phyloP scores from a whole-genome alignment of 768 basidiomycete genomes.

The Pluteus cervinus region DNA sequence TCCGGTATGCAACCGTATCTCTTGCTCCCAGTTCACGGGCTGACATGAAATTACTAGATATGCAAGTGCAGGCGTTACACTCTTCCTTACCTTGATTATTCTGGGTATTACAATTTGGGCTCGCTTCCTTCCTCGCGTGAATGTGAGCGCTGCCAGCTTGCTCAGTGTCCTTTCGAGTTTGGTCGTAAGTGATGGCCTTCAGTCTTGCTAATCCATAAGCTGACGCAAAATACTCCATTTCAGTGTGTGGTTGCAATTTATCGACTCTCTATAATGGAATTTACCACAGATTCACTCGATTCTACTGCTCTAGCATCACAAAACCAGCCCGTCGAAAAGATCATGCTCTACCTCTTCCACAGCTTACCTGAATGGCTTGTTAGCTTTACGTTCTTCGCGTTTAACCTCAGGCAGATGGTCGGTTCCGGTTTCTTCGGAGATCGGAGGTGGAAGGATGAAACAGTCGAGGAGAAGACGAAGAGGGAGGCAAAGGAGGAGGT shows the following conservation, averaged over 20 bases:
- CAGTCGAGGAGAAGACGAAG: slow-evolving; percentile 15
- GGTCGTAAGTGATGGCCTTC: slow-evolving; percentile 23
- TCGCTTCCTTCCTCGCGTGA: slow-evolving; percentile 18
- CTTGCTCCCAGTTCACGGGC: too few relatives aligned
- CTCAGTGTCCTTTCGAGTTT: slow-evolving; percentile 17
- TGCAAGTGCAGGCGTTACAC: slow-evolving; percentile 12
- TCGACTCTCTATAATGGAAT: slow-evolving; percentile 33
- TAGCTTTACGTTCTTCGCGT: slow-evolving; percentile 18
- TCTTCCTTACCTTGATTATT: slow-evolving; percentile 8
- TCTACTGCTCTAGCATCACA: slow-evolving; percentile 23
- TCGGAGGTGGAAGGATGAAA: slow-evolving; percentile 23
- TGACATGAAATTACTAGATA: slow-evolving; percentile 12
- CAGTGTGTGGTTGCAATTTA: slow-evolving; percentile 30
- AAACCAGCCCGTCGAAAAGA: slow-evolving; percentile 24
- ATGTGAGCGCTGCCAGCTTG: slow-evolving; percentile 14
- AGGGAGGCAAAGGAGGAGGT: slow-evolving; percentile 14
- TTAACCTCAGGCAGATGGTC: slow-evolving; percentile 27
- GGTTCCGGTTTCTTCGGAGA: slow-evolving; percentile 29
- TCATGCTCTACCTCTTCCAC: slow-evolving; percentile 41
- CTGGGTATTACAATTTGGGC: slow-evolving; percentile 14
- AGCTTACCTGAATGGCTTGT: slow-evolving; percentile 35
- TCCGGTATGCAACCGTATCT: too few relatives aligned
- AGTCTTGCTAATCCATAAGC: not conserved
- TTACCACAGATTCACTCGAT: slow-evolving; percentile 24
- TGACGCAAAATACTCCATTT: not conserved